phyloP scores from a whole-genome alignment of 192 early-diverging fungal species.

The Chytriomyces sp. region DNA sequence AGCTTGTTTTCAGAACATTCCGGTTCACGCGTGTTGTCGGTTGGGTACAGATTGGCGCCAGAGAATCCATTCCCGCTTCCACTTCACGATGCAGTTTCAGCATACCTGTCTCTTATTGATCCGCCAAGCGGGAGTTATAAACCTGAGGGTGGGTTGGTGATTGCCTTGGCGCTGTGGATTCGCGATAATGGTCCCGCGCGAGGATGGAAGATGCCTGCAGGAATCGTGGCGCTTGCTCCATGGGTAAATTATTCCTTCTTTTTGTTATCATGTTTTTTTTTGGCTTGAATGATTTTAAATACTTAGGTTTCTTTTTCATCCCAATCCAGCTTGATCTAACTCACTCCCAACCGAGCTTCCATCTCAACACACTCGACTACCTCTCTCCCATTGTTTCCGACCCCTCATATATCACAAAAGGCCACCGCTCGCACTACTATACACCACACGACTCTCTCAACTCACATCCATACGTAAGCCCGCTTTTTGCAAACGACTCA shows the following conservation, averaged over 20 bases:
- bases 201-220: constrained; percentile 22
- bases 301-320: too few species aligned
- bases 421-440: constrained; percentile 38
- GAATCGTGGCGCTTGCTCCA: constrained; percentile 62
- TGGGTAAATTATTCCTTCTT: neutral
- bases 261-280: too few species aligned
- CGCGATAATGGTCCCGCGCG: constrained; percentile 55
- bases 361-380: constrained; percentile 41
- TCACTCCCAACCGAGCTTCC: constrained; percentile 32
- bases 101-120: constrained; percentile 45
- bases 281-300: too few species aligned
- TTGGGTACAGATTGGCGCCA: constrained; percentile 49
- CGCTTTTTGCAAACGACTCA: constrained; percentile 31
- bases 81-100: constrained; percentile 42
- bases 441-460: constrained; percentile 34
- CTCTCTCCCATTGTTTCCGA: constrained; percentile 28
- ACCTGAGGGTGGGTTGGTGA: constrained; percentile 36
- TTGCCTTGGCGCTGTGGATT: constrained; percentile 56
- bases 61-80: constrained; percentile 45
- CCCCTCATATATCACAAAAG: constrained; percentile 16
- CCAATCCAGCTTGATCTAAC: constrained; percentile 30
- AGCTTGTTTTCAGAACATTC: constrained; percentile 26
- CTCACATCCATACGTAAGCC: constrained; percentile 37
- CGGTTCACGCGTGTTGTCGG: constrained; percentile 36
- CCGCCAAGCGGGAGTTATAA: constrained; percentile 36